phyloP scores from a whole-genome alignment of 768 basidiomycete genomes.

The Suillus brevipes region DNA sequence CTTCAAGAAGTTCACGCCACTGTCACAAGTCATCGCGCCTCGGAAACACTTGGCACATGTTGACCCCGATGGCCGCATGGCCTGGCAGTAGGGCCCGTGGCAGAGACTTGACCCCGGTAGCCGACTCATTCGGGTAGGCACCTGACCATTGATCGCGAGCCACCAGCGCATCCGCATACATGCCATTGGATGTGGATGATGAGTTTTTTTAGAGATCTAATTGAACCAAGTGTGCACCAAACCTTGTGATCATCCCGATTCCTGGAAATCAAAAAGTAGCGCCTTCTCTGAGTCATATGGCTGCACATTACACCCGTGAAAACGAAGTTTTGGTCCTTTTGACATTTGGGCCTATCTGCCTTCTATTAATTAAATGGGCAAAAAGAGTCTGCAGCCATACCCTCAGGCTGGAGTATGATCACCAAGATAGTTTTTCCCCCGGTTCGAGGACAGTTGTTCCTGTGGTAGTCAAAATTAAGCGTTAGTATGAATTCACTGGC shows the following conservation, averaged over 20 bases:
- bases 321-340: background rate
- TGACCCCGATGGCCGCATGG: background rate
- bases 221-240: background rate
- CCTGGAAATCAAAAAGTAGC: background rate
- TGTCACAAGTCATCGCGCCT: background rate
- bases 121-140: background rate
- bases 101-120: background rate
- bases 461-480: background rate
- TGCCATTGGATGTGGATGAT: background rate
- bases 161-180: background rate
- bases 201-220: background rate
- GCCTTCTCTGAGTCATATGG: background rate
- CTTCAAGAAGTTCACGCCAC: background rate
- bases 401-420: background rate
- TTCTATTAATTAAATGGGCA: background rate
- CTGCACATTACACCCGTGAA: background rate
- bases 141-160: background rate
- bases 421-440: background rate
- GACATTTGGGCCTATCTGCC: background rate
- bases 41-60: background rate
- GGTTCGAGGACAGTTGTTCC: background rate
- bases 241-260: background rate
- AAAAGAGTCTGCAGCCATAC: background rate
- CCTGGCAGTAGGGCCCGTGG: background rate
- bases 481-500: background rate